Evolutionary conservation across 306 rosid species (phyloP).

Genomic region (Sicyos baderoa): DNA sequence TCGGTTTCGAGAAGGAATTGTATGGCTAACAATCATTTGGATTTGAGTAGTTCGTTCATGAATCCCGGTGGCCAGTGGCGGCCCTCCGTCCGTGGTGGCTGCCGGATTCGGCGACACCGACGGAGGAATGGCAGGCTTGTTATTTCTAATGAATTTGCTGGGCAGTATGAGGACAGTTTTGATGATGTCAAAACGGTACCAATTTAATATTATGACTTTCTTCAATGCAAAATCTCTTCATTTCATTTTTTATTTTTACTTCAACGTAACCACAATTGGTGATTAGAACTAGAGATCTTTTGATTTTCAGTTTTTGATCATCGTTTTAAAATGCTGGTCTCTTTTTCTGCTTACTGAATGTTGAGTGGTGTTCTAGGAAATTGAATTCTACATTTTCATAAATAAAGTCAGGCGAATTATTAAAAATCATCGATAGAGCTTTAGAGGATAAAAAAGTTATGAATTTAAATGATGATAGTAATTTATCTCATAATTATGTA

Average conservation of each 20-base stretch:
- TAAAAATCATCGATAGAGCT: no score
- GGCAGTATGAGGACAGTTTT: constrained; percentile 81
- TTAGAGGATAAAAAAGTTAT: no score
- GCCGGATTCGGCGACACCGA: constrained; percentile 44
- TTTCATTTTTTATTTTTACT: no score
- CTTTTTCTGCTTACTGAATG: constrained; percentile 9
- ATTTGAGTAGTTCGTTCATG: constrained; percentile 50
- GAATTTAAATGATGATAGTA: no score
- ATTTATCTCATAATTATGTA: no score
- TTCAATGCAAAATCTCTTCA: neutral
- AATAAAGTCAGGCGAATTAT: no score
- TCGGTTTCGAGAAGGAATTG: constrained; percentile 37
- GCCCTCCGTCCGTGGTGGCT: constrained; percentile 29
- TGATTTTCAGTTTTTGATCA: neutral
- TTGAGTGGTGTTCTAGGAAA: neutral
- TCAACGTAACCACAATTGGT: no score
- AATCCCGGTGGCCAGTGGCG: constrained; percentile 52
- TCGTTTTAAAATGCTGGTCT: neutral
- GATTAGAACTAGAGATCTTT: neutral
- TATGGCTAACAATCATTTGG: constrained; percentile 23
- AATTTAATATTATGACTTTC: constrained; percentile 9
- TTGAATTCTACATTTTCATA: neutral
- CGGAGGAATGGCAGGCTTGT: constrained; percentile 37
- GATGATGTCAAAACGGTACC: constrained; percentile 76
- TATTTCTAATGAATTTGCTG: constrained; percentile 62